Percentiles rank a stretch among this genome's conserved stretches.
phyloP scores from a whole-genome alignment of 306 rosid genomes.

The Pyrus bretschneideri region DNA sequence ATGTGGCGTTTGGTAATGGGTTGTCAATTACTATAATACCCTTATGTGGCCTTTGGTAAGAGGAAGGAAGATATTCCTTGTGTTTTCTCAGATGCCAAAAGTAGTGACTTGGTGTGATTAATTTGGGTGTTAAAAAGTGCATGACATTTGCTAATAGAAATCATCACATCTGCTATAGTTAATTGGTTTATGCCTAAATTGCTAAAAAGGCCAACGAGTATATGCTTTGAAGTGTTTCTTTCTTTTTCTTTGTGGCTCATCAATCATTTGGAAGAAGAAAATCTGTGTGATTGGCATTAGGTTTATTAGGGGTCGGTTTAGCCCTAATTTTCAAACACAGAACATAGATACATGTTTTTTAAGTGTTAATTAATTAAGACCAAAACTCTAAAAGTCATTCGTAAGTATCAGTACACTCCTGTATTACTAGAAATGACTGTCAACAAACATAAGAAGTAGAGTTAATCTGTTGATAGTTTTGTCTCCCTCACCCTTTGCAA shows the following conservation, averaged over 20 bases:
- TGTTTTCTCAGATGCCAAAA: conserved; percentile 38
- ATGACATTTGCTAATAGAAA: background rate
- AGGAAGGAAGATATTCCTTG: conserved; percentile 29
- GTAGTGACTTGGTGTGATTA: background rate
- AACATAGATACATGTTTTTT: background rate
- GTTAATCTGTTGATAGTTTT: background rate
- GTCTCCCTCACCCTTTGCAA: background rate
- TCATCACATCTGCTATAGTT: too few species aligned
- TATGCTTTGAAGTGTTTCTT: background rate
- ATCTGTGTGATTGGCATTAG: background rate
- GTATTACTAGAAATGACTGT: background rate
- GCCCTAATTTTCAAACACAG: background rate
- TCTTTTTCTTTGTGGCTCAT: background rate
- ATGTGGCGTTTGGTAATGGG: background rate
- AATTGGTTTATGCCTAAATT: background rate
- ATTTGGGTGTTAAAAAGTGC: background rate
- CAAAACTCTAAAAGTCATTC: background rate
- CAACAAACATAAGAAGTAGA: background rate
- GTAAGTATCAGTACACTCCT: background rate
- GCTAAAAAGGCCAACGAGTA: background rate
- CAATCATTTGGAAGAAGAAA: conserved; percentile 1
- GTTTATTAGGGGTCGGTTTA: background rate
- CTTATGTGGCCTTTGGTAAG: conserved; percentile 18
- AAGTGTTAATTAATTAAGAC: background rate
- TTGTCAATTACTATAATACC: conserved; percentile 43